Conservation (phyloP, 768 basidiomycete species). For the Phaeolepiota aurea region DNA sequence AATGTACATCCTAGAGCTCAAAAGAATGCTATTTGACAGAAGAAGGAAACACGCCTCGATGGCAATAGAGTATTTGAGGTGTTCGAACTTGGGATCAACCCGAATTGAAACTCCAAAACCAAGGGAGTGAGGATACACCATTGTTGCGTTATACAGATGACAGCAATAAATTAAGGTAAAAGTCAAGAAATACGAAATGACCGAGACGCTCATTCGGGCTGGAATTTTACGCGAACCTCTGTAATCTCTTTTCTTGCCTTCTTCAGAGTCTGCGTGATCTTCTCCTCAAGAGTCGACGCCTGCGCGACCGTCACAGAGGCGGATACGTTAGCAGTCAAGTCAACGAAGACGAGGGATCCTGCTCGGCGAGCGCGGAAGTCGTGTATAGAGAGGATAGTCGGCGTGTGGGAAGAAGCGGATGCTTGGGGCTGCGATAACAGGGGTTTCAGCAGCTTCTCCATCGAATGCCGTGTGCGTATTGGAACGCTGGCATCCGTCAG, state of each 20-base stretch:
- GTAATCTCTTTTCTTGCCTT: constrained; percentile 54
- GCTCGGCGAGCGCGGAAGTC: constrained; percentile 67
- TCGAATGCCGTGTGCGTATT: constrained; percentile 35
- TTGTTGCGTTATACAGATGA: background rate
- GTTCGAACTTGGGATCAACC: too few species aligned
- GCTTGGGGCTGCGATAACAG: constrained; percentile 27
- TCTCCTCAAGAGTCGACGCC: constrained; percentile 49
- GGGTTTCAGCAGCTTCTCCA: constrained; percentile 51
- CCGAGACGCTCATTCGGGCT: constrained; percentile 21
- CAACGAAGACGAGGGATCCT: constrained; percentile 77
- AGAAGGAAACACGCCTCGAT: too few species aligned
- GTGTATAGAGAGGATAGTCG: constrained; percentile 34
- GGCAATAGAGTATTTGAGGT: too few species aligned
- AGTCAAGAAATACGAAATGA: too few species aligned
- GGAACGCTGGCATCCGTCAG: constrained; percentile 81
- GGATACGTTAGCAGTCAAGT: constrained; percentile 71
- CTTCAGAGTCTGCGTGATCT: constrained; percentile 49
- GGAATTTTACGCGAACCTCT: constrained; percentile 65
- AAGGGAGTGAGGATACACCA: background rate
- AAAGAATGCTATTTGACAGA: too few species aligned
- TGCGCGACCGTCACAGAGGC: constrained; percentile 47
- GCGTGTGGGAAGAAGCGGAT: constrained; percentile 8
- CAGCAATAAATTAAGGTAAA: background rate
- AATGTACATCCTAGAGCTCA: too few species aligned
- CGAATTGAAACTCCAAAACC: too few species aligned